Evolutionary conservation across 768 basidiomycete species (phyloP).

Genomic region (Pleurotus eryngii): DNA sequence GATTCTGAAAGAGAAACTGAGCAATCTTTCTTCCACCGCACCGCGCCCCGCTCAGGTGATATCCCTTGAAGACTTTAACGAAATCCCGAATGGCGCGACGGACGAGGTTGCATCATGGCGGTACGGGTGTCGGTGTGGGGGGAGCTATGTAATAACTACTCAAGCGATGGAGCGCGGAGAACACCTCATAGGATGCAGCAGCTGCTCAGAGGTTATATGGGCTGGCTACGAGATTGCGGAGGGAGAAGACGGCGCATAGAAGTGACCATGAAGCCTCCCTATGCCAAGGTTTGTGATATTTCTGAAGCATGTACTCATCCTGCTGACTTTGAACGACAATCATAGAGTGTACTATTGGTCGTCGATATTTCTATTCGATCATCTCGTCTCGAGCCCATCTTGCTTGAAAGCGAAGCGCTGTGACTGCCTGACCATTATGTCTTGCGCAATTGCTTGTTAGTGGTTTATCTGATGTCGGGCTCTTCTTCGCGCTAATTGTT

Average conservation of each 20-base stretch:
- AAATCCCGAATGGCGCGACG: conserved; percentile 16
- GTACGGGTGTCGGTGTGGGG: conserved; percentile 74
- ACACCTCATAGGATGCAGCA: conserved; percentile 69
- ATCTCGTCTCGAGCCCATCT: no score
- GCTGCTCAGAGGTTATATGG: conserved; percentile 83
- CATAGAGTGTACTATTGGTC: no score
- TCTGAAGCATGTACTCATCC: no score
- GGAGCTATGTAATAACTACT: conserved; percentile 54
- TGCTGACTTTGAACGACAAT: no score
- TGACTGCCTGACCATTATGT: no score
- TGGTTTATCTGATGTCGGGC: no score
- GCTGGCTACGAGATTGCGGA: conserved; percentile 71
- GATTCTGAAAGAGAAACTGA: background rate
- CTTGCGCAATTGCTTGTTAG: no score
- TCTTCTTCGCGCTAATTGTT: no score
- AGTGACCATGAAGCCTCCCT: background rate
- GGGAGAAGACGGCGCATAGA: conserved; percentile 18
- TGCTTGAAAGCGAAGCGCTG: no score
- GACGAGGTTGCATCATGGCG: conserved; percentile 41
- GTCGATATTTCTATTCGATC: no score
- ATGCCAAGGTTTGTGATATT: no score
- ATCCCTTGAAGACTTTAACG: conserved; percentile 72
- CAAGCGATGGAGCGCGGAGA: conserved; percentile 63
- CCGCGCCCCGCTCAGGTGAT: conserved; percentile 76
- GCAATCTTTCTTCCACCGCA: conserved; percentile 14